phyloP scores from a whole-genome alignment of 129 eudicot genomes.

The Artemisia tridentata region DNA sequence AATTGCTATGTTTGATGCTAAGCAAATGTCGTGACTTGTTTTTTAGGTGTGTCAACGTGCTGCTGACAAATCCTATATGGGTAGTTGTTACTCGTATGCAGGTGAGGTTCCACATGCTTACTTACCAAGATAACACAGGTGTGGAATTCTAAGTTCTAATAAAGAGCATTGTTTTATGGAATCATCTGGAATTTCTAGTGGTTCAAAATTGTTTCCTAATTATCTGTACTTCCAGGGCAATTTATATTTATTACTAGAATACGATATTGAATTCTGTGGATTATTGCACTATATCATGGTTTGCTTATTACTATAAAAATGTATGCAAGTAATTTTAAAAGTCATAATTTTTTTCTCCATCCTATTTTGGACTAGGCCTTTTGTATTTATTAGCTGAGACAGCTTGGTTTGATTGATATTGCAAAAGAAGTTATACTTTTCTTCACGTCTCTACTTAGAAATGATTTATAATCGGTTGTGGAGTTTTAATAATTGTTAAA shows the following conservation, averaged over 20 bases:
- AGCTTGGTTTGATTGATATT: not conserved
- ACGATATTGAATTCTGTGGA: conserved; percentile 1
- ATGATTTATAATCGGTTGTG: not conserved
- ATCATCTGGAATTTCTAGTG: conserved; percentile 16
- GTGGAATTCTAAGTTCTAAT: conserved; percentile 15
- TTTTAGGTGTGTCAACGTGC: conserved; percentile 90
- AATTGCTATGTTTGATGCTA: conserved; percentile 16
- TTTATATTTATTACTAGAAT: not conserved
- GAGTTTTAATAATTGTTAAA: conserved; percentile 1
- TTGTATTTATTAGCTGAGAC: not conserved
- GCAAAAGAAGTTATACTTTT: not conserved
- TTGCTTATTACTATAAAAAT: conserved; percentile 1
- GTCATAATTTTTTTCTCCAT: not conserved
- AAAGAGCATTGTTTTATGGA: conserved; percentile 7
- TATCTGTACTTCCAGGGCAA: not conserved
- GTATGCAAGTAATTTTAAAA: not conserved
- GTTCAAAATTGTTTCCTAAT: conserved; percentile 8
- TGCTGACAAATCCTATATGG: conserved; percentile 98
- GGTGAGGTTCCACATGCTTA: conserved; percentile 40
- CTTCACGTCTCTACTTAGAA: not conserved
- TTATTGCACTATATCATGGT: not conserved
- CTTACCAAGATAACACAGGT: conserved; percentile 15
- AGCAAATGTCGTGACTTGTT: conserved; percentile 15
- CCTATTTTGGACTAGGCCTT: not conserved
- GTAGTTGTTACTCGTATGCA: conserved; percentile 99